phyloP scores from a whole-genome alignment of 345 rosid genomes.

The Passiflora organensis region DNA sequence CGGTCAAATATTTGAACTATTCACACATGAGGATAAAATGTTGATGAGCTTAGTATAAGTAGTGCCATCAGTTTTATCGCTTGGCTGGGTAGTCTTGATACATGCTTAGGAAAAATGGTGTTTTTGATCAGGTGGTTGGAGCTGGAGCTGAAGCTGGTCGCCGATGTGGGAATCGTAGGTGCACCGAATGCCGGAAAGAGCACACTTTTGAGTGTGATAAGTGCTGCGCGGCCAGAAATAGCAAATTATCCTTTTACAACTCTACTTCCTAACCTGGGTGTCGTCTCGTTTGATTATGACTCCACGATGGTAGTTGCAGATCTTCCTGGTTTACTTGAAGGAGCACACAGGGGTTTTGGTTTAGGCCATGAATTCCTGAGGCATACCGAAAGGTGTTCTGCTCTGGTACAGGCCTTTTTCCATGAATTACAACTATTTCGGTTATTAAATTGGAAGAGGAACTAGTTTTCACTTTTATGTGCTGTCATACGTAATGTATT shows the following conservation, averaged over 20 bases:
- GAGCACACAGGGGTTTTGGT: constrained; percentile 92
- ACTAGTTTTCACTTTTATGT: not conserved
- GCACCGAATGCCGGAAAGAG: constrained; percentile 98
- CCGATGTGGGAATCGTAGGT: constrained; percentile 89
- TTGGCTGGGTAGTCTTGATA: too few species aligned
- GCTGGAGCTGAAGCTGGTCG: constrained; percentile 83
- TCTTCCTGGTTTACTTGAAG: constrained; percentile 95
- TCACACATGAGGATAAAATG: too few species aligned
- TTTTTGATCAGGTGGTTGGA: constrained; percentile 78
- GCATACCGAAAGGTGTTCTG: constrained; percentile 94
- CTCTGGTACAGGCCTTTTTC: constrained; percentile 52
- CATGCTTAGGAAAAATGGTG: constrained; percentile 19
- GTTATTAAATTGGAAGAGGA: not conserved
- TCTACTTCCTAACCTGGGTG: constrained; percentile 91
- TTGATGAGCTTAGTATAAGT: too few species aligned
- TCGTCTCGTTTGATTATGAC: constrained; percentile 85
- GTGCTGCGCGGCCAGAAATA: constrained; percentile 83
- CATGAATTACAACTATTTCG: constrained; percentile 2
- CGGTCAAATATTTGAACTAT: too few species aligned
- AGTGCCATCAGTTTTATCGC: too few species aligned
- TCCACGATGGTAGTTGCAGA: constrained; percentile 93
- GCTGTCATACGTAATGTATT: too few species aligned
- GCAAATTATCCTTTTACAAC: constrained; percentile 94
- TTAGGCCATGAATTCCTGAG: constrained; percentile 87
- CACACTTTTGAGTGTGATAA: constrained; percentile 75